Conservation (phyloP, 2,329 filamentous ascomycete species). For the Xylaria sp. region DNA sequence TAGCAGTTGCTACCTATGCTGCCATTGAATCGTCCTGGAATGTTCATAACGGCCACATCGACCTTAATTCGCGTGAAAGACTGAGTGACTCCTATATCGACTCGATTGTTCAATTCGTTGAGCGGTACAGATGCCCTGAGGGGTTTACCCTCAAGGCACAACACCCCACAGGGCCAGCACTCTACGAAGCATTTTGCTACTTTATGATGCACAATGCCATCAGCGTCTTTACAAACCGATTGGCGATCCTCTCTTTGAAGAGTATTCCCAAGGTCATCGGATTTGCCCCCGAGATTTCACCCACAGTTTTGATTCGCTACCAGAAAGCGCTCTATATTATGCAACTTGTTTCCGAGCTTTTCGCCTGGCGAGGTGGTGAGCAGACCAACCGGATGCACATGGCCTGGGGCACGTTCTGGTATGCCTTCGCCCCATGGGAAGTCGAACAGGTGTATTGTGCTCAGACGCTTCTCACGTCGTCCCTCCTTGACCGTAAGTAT, state of each 20-base stretch:
- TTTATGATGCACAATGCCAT: neutral
- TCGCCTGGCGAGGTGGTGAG: neutral
- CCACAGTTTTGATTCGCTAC: conserved; percentile 11
- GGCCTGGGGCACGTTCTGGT: conserved; percentile 25
- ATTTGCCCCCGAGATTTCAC: neutral
- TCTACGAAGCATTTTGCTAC: neutral
- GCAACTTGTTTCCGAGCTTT: conserved; percentile 10
- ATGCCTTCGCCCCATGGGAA: conserved; percentile 17
- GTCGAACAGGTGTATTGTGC: conserved; percentile 19
- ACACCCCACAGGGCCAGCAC: neutral
- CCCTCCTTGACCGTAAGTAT: neutral
- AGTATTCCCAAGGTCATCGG: neutral
- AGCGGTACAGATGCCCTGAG: neutral
- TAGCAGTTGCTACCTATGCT: neutral
- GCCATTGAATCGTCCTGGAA: neutral
- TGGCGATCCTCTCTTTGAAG: neutral
- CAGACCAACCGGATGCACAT: neutral
- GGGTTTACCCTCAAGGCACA: neutral
- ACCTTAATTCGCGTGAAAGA: neutral
- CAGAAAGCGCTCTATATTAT: conserved; percentile 17
- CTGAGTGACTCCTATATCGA: neutral
- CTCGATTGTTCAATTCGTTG: neutral
- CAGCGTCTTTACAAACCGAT: neutral
- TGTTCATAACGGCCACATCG: neutral
- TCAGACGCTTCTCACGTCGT: neutral